Base-by-base conservation (phyloP, 176 grass and related monocot species). In the Guadua angustifolia region DNA sequence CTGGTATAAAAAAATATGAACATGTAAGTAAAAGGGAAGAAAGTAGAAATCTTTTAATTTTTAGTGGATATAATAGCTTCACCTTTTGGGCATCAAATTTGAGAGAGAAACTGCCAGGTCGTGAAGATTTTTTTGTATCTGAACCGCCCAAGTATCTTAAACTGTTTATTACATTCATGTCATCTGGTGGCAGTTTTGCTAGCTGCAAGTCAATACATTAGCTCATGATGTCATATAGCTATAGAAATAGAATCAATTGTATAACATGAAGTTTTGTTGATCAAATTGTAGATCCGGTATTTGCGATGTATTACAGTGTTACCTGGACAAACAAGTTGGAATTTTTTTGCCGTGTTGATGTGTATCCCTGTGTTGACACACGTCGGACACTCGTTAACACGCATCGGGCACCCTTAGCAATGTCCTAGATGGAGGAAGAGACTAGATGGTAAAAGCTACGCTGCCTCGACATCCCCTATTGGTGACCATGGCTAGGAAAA, bases 71-170 rank as follows among this genome's bases (percentile, higher is more conserved):
- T 40, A 50, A 80, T 33, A 57, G 77, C 1, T 60, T 81, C 58
- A 95, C 96, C 91, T 98, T 98, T 80, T 88, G 83, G 19, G 56
- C 36, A 87, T 95, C 96, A 74, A 98, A 98, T 90, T 94, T 98
- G 49, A 95, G 91, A 81, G 96, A 95, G 78, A 98, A 94, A 73
- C 46, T 71, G 1, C 87, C 71, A 52, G 62, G 10, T 35, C 78
- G 73, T 80, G 91, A 78, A 73, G 77, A 39, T 70, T 95, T 98
- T 81, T 91, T 87, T 47, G 72, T 40, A 85, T 85, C 82, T 47
- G 89, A 74, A 47, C 93, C 84, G 26, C 78, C 91, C 73, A 94
- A 85, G 69, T 90, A 95, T 87, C 78, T 87, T 88, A 98, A 85
- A 88, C 86, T 94, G 55, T 89, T 90, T 73, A 95, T 84, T 49